phyloP scores from a whole-genome alignment of 1,284 basidiomycete genomes.

The Boletus sp. region DNA sequence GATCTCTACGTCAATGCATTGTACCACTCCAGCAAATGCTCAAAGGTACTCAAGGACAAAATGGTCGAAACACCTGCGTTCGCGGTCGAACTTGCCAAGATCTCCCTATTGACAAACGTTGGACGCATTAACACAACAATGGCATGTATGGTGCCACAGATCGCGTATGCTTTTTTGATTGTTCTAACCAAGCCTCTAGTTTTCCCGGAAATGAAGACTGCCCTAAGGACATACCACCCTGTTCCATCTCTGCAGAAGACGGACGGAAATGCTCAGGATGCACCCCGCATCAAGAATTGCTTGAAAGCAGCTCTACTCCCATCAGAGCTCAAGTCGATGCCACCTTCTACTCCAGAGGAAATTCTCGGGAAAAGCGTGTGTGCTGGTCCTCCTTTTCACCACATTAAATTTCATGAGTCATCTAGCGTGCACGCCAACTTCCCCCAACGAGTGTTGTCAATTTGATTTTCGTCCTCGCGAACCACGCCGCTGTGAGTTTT shows the following conservation, averaged over 20 bases:
- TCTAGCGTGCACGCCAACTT: slow-evolving; percentile 51
- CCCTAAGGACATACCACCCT: slow-evolving; percentile 67
- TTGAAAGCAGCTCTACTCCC: slow-evolving; percentile 74
- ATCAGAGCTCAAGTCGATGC: slow-evolving; percentile 61
- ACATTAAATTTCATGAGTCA: slow-evolving; percentile 3
- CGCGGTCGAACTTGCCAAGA: slow-evolving; percentile 78
- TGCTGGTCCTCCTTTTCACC: slow-evolving; percentile 8
- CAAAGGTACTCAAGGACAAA: slow-evolving; percentile 83
- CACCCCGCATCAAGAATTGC: slow-evolving; percentile 68
- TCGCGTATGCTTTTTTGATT: slow-evolving; percentile 15
- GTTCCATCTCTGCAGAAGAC: slow-evolving; percentile 65
- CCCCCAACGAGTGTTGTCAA: slow-evolving; percentile 81
- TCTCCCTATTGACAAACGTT: slow-evolving; percentile 84
- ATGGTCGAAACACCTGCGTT: slow-evolving; percentile 77
- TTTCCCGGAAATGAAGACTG: slow-evolving; percentile 67
- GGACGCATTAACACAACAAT: slow-evolving; percentile 94
- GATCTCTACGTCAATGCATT: slow-evolving; percentile 83
- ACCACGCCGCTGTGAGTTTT: slow-evolving; percentile 57
- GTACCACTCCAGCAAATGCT: slow-evolving; percentile 77
- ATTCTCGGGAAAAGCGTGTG: slow-evolving; percentile 61
- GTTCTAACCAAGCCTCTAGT: slow-evolving; percentile 34
- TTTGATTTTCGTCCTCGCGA: slow-evolving; percentile 57
- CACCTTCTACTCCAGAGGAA: slow-evolving; percentile 68
- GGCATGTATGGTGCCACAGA: slow-evolving; percentile 56
- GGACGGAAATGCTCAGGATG: slow-evolving; percentile 64